Base-by-base conservation (phyloP, 2,329 filamentous ascomycete genomes). In the Clarireedia monteithiana region DNA sequence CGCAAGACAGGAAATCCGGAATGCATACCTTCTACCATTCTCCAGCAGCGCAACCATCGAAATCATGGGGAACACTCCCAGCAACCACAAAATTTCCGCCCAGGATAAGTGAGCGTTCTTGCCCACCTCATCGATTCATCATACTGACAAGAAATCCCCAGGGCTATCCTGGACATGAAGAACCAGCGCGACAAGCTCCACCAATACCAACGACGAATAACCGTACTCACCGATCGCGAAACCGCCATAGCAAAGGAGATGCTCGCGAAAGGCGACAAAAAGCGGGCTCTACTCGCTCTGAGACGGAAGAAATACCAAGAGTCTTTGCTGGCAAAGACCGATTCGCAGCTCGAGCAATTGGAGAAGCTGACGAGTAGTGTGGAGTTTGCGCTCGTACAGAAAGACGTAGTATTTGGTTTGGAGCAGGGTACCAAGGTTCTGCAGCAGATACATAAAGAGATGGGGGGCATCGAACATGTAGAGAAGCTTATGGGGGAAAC, bases 251-350 rank as follows among this genome's bases (percentile, higher is more conserved):
- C 94, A 23, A 84, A 83, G 63, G 81, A 89, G 75, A 91, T 95
- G 74, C 80, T 97, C 20, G 83, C 84, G 17, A 80, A 82, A 59
- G 86, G 88, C 66, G 88, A 96, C 74, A 91, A 90, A 73, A 75
- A 81, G 63, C 84, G 85, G 60, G 94, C 94, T 1, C 80, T 96
- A 23, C 80, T 97, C 34, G 94, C 94, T 1, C 80, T 99, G 59
- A 86, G 94, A 56, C 83, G 91, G 64, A 96, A 96, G 75, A 99
- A 97, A 72, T 97, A 96, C 77, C 94, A 99, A 71, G 89, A 97
- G 71, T 86, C 88, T 26, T 79, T 97, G 23, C 80, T 97, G 12
- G 78, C 82, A 59, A 92, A 95, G 75, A 96, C 92, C 12, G 92
- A 99, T 73, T 83, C 84, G 56, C 92, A 97, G 74, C 82, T 99